These are phyloP conservation scores for Pichia deserticola DNA, from an alignment of 805 yeast species.

Conservation along the genomic window DNA sequence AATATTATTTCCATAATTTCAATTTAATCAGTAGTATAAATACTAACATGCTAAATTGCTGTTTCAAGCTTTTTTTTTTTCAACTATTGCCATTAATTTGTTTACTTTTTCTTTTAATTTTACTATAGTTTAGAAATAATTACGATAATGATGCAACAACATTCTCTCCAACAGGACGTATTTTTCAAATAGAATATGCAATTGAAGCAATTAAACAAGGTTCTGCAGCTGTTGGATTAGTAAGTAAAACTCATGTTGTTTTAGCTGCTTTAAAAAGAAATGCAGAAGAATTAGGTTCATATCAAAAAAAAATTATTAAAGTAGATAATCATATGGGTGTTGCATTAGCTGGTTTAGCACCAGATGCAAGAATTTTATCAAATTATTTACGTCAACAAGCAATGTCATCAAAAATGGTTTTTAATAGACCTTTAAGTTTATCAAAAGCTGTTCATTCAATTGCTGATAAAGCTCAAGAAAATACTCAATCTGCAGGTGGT, in stretches of 20 bases:
- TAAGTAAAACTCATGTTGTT: slow-evolving; percentile 81
- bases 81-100: not conserved
- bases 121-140: slow-evolving; percentile 79
- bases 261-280: slow-evolving; percentile 91
- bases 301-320: slow-evolving; percentile 87
- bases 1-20: not conserved
- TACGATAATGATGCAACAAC: slow-evolving; percentile 98
- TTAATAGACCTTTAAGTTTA: slow-evolving; percentile 76
- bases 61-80: too few relatives aligned
- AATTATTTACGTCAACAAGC: slow-evolving; percentile 88
- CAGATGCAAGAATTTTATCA: slow-evolving; percentile 92
- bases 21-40: too few relatives aligned
- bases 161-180: slow-evolving; percentile 90
- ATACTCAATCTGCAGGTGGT: slow-evolving; percentile 92
- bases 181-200: slow-evolving; percentile 87
- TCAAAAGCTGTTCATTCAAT: slow-evolving; percentile 76
- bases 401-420: slow-evolving; percentile 77
- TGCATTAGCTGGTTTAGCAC: slow-evolving; percentile 95
- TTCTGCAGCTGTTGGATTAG: slow-evolving; percentile 91
- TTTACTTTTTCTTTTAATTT: not conserved
- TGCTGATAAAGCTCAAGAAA: slow-evolving; percentile 95
- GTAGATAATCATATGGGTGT: slow-evolving; percentile 92
- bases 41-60: too few relatives aligned
- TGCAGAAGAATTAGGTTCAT: slow-evolving; percentile 95
- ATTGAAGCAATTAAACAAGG: slow-evolving; percentile 97